Base-by-base conservation (phyloP, 306 rosid genomes). In the Trichosanthes truncata region DNA sequence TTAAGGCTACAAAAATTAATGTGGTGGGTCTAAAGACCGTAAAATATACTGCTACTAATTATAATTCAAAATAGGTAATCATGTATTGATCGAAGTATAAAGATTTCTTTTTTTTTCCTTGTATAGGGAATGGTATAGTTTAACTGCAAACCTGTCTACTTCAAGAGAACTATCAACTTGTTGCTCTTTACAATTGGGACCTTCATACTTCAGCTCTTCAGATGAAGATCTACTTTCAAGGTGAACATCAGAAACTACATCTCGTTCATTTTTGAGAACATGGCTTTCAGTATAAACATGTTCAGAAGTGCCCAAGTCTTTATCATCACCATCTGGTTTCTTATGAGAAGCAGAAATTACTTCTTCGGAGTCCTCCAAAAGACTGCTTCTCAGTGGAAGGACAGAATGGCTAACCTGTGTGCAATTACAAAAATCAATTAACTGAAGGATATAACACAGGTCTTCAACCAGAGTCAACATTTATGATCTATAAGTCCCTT, bases 141-240 rank as follows among this genome's bases (percentile, higher is more conserved):
- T n/a, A 66, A 17, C 45, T 69, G 20, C 77, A 45, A 71, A 71
- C 77, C 77, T 71, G 77, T 71, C 13, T 45, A 45, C 23, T 71
- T 71, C 10, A 71, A 10, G 57, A 13, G 56, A 71, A 45, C 38
- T 43, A 14, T 46, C 38, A 17, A 45, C 56, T 45, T 21, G 77
- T 45, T 71, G 56, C 56, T 71, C 38, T 25, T 23, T 71, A 71
- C 36, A 3, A 6, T 25, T 23, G 45, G 56, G 13, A 46, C 6
- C 57, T 71, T 71, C 56, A 25, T 15, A 33, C 36, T 43, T 43
- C 35, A 45, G 77, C 35, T 71, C 77, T 71, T 71, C 56, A 45
- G 77, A 71, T 45, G 56, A 12, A 43, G 11, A 45, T 12, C 31
- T 23, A 71, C 77, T 45, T 71, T 71, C 77, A 43, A 43, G 38